These are phyloP conservation scores for Fusarium sp. DNA, from an alignment of 2,329 filamentous ascomycete genomes.

Conservation along the genomic window DNA sequence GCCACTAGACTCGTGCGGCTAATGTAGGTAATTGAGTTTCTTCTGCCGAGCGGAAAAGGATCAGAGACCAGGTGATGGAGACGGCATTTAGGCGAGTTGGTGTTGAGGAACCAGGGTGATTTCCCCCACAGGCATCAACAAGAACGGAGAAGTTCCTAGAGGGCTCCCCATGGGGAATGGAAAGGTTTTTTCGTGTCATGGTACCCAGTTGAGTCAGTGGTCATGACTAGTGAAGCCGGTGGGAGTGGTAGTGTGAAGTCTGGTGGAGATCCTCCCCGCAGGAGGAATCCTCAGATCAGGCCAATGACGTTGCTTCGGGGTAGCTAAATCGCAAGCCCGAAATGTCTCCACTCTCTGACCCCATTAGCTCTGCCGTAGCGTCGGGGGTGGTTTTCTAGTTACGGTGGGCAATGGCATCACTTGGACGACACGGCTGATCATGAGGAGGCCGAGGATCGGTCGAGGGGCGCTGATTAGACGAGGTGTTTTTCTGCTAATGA, in stretches of 20 bases:
- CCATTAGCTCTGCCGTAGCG: neutral
- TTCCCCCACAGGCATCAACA: neutral
- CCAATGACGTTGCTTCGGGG: constrained; percentile 38
- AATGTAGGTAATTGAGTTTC: neutral
- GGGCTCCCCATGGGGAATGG: neutral
- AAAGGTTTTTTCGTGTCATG: neutral
- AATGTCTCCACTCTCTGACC: neutral
- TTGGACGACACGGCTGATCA: neutral
- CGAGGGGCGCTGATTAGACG: neutral
- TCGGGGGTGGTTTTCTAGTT: neutral
- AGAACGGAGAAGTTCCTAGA: neutral
- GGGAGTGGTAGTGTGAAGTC: neutral
- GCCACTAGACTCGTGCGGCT: neutral
- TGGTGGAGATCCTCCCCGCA: neutral
- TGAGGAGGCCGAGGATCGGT: neutral
- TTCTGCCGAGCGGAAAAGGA: neutral
- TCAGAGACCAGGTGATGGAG: neutral
- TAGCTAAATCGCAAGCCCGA: constrained; percentile 32
- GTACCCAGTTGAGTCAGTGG: neutral
- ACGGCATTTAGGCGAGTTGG: neutral
- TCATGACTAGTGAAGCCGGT: neutral
- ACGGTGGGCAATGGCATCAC: neutral
- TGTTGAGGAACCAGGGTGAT: neutral
- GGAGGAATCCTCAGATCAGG: neutral
- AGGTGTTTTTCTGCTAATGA: neutral